Evolutionary conservation across 805 yeast genomes (phyloP).

Genomic region (Barnettozyma populi): DNA sequence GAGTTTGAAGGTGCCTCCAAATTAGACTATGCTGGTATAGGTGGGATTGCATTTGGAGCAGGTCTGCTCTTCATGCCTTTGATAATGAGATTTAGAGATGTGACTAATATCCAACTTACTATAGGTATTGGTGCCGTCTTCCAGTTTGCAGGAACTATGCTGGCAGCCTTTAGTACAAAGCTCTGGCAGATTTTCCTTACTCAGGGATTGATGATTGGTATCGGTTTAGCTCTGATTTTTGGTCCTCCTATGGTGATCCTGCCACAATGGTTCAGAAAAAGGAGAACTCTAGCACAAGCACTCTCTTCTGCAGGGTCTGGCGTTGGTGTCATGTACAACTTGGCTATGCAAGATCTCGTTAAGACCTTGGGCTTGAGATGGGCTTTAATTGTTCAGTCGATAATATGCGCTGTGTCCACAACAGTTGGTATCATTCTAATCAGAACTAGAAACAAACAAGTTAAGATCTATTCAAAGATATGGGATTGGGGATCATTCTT

Average conservation of each 20-base stretch:
- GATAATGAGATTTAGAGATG: slow-evolving; percentile 37
- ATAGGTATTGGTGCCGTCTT: slow-evolving; percentile 43
- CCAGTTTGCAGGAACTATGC: slow-evolving; percentile 32
- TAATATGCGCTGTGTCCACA: slow-evolving; percentile 31
- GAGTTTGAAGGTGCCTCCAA: slow-evolving; percentile 48
- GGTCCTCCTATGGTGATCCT: slow-evolving; percentile 53
- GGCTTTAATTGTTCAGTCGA: slow-evolving; percentile 31
- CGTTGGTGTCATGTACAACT: slow-evolving; percentile 34
- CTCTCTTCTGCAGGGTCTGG: slow-evolving; percentile 36
- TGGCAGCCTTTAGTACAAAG: slow-evolving; percentile 49
- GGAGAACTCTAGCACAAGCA: slow-evolving; percentile 42
- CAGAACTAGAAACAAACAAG: slow-evolving; percentile 31
- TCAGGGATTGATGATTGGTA: slow-evolving; percentile 59
- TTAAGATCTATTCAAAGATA: slow-evolving; percentile 31
- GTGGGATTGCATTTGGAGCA: slow-evolving; percentile 51
- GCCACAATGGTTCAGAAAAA: slow-evolving; percentile 66
- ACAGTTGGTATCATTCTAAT: slow-evolving; percentile 29
- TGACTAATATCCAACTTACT: slow-evolving; percentile 38
- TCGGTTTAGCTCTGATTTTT: slow-evolving; percentile 34
- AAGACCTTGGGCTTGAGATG: slow-evolving; percentile 24
- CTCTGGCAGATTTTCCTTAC: slow-evolving; percentile 62
- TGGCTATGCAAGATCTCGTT: slow-evolving; percentile 26
- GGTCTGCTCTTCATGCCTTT: slow-evolving; percentile 56
- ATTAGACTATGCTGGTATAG: slow-evolving; percentile 57
- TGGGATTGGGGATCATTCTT: slow-evolving; percentile 37